A percentile compares a stretch with the other conserved stretches of the same genome.
These are phyloP conservation scores for Dioszegia aurantiaca DNA, from an alignment of 768 basidiomycete species.

Conservation along the genomic window DNA sequence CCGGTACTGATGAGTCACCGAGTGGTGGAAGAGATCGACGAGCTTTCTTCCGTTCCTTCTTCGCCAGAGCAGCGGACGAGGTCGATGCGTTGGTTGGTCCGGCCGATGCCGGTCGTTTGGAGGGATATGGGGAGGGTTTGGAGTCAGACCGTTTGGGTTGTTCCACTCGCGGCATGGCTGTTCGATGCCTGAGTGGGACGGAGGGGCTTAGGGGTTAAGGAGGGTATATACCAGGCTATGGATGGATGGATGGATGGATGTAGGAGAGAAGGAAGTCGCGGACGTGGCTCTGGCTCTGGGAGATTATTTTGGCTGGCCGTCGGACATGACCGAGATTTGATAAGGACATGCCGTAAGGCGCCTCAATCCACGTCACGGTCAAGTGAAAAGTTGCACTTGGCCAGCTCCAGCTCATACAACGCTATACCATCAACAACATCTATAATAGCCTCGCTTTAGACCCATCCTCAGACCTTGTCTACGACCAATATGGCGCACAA, in stretches of 20 bases:
- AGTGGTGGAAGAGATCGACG: neutral
- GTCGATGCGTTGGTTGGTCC: neutral
- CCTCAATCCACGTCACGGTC: neutral
- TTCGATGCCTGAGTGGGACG: neutral
- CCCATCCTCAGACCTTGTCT: neutral
- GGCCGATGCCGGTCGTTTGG: neutral
- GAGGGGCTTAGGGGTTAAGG: neutral
- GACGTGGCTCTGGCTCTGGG: too few relatives aligned
- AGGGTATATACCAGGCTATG: neutral
- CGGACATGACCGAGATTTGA: too few relatives aligned
- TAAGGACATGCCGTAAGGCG: neutral
- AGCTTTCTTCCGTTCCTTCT: slow-evolving; percentile 2
- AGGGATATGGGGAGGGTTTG: slow-evolving; percentile 4
- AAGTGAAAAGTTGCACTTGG: too few relatives aligned
- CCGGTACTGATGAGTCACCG: too few relatives aligned
- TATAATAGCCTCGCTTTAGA: neutral
- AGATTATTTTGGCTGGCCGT: too few relatives aligned
- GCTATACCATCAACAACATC: neutral
- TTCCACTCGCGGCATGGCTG: neutral
- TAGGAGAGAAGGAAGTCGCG: neutral
- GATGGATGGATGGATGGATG: neutral
- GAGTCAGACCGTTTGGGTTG: neutral
- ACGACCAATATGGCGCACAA: slow-evolving; percentile 44
- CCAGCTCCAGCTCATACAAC: neutral
- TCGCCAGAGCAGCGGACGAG: neutral